A percentile compares a stretch with the other conserved stretches of the same genome.
These are phyloP conservation scores for Arthrinium puccinioides DNA, from an alignment of 2,329 filamentous ascomycete species.

Conservation along the genomic window DNA sequence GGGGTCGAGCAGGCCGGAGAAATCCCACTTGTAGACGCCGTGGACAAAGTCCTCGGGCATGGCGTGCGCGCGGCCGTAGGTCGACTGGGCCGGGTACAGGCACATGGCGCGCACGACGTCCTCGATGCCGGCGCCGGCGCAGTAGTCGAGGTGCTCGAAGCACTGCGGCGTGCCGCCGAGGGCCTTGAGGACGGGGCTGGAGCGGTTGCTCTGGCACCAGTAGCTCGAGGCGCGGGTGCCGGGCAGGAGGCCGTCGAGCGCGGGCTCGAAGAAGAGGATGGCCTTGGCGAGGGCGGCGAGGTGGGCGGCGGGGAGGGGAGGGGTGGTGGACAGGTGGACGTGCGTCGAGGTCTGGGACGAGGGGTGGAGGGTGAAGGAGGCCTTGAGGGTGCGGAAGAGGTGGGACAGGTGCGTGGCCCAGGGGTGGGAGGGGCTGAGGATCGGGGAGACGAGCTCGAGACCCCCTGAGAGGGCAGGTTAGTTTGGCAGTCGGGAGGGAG, in stretches of 20 bases:
- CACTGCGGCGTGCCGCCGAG: slow-evolving; percentile 14
- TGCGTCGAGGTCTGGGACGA: slow-evolving; percentile 28
- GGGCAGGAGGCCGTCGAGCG: slow-evolving; percentile 23
- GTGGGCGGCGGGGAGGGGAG: slow-evolving; percentile 13
- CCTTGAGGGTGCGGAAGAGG: slow-evolving; percentile 22
- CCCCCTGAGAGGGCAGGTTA: slow-evolving; percentile 20
- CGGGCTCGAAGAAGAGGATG: slow-evolving; percentile 25
- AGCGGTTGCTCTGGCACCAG: slow-evolving; percentile 29
- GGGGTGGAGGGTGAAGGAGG: slow-evolving; percentile 14
- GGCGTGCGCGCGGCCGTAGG: slow-evolving; percentile 22
- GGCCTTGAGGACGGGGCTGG: slow-evolving; percentile 15
- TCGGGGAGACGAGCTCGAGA: slow-evolving; percentile 28
- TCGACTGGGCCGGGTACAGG: slow-evolving; percentile 20
- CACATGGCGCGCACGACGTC: slow-evolving; percentile 24
- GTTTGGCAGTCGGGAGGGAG: too few relatives aligned
- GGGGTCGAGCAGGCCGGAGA: slow-evolving; percentile 23
- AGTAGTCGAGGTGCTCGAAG: slow-evolving; percentile 16
- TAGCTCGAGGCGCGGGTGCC: slow-evolving; percentile 17
- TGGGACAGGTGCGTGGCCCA: slow-evolving; percentile 22
- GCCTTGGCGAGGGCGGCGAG: slow-evolving; percentile 23
- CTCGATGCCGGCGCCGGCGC: background rate
- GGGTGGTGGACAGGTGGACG: slow-evolving; percentile 24
- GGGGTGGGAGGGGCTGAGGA: slow-evolving; percentile 18
- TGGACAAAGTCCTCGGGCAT: slow-evolving; percentile 25
- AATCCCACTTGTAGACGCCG: slow-evolving; percentile 33